Conservation (phyloP, 371 early-diverging fungal genomes). For the Cokeromyces recurvatus region DNA sequence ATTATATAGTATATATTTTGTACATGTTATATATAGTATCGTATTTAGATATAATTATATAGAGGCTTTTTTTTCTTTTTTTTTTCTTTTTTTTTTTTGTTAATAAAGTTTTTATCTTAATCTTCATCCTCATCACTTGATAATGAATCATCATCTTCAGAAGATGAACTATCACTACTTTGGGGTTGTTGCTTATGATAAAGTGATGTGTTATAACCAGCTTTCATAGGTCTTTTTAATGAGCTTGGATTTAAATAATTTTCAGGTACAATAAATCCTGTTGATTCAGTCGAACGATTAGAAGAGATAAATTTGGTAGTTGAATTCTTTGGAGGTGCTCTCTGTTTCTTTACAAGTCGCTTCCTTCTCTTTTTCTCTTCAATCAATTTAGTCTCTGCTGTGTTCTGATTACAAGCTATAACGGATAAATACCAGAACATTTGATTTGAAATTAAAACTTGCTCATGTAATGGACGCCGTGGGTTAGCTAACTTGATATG, state of each 20-base stretch:
- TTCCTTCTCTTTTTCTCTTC: conserved; percentile 8
- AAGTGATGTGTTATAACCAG: too few species aligned
- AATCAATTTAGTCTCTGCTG: conserved; percentile 2
- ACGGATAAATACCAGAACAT: conserved; percentile 92
- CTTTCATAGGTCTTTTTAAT: background rate
- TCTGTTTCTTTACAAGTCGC: conserved; percentile 10
- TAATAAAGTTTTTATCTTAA: too few species aligned
- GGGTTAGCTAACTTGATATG: conserved; percentile 91
- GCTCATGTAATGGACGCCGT: conserved; percentile 83
- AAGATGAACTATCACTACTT: conserved; percentile 13
- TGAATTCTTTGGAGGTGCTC: conserved; percentile 1
- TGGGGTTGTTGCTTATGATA: background rate
- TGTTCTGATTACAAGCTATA: conserved; percentile 32
- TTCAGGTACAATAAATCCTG: conserved; percentile 43
- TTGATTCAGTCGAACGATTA: conserved; percentile 11
- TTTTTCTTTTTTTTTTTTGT: too few species aligned
- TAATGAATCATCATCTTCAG: conserved; percentile 13
- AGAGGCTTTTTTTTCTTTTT: too few species aligned
- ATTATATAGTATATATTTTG: too few species aligned
- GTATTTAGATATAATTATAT: too few species aligned
- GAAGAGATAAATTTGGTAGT: background rate
- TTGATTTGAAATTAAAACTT: conserved; percentile 91
- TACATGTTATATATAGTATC: too few species aligned
- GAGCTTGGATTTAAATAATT: conserved; percentile 25
- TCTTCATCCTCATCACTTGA: background rate